Evolutionary conservation across 2,329 filamentous ascomycete genomes (phyloP).

Genomic region (Hypoxylon rubiginosum): DNA sequence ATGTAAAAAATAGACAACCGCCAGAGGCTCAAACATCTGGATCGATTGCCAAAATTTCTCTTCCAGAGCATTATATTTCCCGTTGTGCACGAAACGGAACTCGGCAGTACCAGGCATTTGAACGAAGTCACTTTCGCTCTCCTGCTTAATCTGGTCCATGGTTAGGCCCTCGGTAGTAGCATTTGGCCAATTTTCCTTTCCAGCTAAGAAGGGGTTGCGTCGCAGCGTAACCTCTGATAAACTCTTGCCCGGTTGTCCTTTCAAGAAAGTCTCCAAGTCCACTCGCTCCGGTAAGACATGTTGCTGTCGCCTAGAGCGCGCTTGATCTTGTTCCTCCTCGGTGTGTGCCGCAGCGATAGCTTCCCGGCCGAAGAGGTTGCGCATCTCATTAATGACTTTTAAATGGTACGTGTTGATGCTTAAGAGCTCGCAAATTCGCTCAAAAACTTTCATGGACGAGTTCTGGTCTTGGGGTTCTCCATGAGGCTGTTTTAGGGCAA

Average conservation of each 20-base stretch:
- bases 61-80: conserved; percentile 80
- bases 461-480: conserved; percentile 24
- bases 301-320: conserved; percentile 53
- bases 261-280: conserved; percentile 69
- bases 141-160: conserved; percentile 73
- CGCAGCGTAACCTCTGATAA: conserved; percentile 79
- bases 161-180: conserved; percentile 83
- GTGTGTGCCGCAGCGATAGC: conserved; percentile 68
- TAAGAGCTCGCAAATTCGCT: conserved; percentile 59
- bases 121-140: conserved; percentile 45
- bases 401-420: conserved; percentile 76
- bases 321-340: conserved; percentile 62
- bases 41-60: conserved; percentile 82
- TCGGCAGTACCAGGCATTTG: conserved; percentile 69
- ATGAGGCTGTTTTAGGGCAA: conserved; percentile 43
- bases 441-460: conserved; percentile 44
- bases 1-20: conserved; percentile 81
- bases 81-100: conserved; percentile 83
- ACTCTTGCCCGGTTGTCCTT: conserved; percentile 70
- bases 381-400: conserved; percentile 93
- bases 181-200: conserved; percentile 88
- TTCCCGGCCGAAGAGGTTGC: conserved; percentile 68
- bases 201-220: conserved; percentile 86
- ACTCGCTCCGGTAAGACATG: conserved; percentile 62
- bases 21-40: conserved; percentile 85